Base-by-base conservation (phyloP, 176 grass and related monocot species). In the Alopecurus myosuroides region DNA sequence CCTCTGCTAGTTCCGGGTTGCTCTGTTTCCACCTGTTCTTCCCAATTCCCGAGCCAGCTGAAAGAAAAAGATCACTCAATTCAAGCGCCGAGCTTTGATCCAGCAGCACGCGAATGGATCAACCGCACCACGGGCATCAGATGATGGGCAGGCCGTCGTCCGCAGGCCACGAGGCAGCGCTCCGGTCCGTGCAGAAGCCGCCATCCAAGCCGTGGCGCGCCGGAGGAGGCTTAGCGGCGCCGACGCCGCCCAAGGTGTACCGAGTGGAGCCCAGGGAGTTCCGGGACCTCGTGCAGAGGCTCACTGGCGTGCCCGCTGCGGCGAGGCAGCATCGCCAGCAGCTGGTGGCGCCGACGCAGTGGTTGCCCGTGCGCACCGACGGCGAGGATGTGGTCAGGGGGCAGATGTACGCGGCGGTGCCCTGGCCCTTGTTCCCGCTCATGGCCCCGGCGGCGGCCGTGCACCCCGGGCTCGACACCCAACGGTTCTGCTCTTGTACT, bases 201-300 rank as follows among this genome's bases (percentile, higher is more conserved):
- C 84, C 84, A 3, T 6, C 75, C 36, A 91, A 85, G 81, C 85
- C 81, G 0, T 81, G 77, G 51, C 77, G 84, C 64, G 14, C 20
- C n/a, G 14, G 61, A 5, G 1, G 3, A 3, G 39, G 23, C 1
- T 1, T 69, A 0, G 6, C 22, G 8, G 46, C 46, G 1, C 90
- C 86, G 0, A 55, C 65, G n/a, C 78, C 90, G 14, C 83, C 83
- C 74, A 92, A 83, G 86, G 90, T 92, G 66, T 92, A 92, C 90
- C 80, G 86, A 79, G 90, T 89, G 23, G 90, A 89, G 79, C 86
- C 86, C 3, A 41, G 83, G 31, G 90, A 83, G 57, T 92, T 92
- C 74, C 11, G 86, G 11, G 83, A 88, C 11, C 90, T 92, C n/a
- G 90, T 89, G 68, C 90, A 92, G 90, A 66, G 73, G 83, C 90